Evolutionary conservation across 1,284 basidiomycete species (phyloP).

Genomic region (Leccinum huronense): DNA sequence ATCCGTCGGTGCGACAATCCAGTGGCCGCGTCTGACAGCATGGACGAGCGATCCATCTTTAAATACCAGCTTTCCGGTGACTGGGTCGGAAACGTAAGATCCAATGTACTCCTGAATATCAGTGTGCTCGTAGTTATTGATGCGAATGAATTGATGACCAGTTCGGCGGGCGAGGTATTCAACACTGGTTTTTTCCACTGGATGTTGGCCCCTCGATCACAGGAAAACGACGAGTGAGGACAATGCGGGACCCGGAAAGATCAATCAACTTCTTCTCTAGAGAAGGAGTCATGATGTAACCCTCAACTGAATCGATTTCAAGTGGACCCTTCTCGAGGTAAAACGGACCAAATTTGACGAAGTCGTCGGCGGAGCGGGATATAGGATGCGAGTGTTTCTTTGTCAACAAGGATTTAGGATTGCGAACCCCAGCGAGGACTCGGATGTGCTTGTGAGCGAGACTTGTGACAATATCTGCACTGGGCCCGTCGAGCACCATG

Average conservation of each 20-base stretch:
- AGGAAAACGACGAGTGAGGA: slow-evolving; percentile 87
- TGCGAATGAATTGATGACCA: slow-evolving; percentile 94
- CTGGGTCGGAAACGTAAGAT: slow-evolving; percentile 91
- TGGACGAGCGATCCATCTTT: slow-evolving; percentile 93
- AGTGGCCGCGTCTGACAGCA: slow-evolving; percentile 90
- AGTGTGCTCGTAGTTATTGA: slow-evolving; percentile 99
- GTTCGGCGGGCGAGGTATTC: slow-evolving; percentile 94
- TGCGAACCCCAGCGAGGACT: slow-evolving; percentile 78
- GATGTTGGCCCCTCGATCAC: slow-evolving; percentile 99
- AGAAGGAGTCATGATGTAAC: slow-evolving; percentile 95
- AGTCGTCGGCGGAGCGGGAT: slow-evolving; percentile 51
- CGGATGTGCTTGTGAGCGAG: slow-evolving; percentile 68
- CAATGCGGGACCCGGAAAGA: slow-evolving; percentile 74
- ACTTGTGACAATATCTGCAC: slow-evolving; percentile 64
- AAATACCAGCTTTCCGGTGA: slow-evolving; percentile 91
- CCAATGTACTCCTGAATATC: slow-evolving; percentile 99
- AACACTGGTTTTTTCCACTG: slow-evolving; percentile 93
- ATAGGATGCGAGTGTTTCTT: slow-evolving; percentile 65
- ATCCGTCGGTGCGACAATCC: slow-evolving; percentile 99
- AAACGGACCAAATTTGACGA: slow-evolving; percentile 88
- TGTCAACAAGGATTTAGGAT: slow-evolving; percentile 71
- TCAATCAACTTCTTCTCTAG: slow-evolving; percentile 93
- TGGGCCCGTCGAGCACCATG: slow-evolving; percentile 85
- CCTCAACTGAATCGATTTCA: slow-evolving; percentile 62
- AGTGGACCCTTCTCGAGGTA: slow-evolving; percentile 81